Evolutionary conservation across 148 eudicot genomes (phyloP).

Genomic region (Chenopodium berlandieri): DNA sequence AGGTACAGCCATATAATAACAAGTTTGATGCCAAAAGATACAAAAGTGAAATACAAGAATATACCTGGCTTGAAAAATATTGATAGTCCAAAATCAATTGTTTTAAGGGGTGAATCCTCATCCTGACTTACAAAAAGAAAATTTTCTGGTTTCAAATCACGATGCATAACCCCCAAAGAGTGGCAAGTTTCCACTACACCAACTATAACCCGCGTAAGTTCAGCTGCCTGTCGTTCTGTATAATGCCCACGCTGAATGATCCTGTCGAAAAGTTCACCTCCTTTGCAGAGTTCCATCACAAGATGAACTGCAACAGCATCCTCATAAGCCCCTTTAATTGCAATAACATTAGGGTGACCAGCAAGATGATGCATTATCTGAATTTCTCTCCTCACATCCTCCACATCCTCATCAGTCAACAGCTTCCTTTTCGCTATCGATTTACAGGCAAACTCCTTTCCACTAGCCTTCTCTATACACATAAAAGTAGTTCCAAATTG

Average conservation of each 20-base stretch:
- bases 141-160: slow-evolving; percentile 60
- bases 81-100: slow-evolving; percentile 62
- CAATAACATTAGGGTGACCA: slow-evolving; percentile 50
- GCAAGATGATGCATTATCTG: slow-evolving; percentile 73
- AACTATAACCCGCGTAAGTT: slow-evolving; percentile 46
- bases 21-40: background rate
- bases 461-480: slow-evolving; percentile 48
- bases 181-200: slow-evolving; percentile 61
- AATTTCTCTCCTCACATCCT: slow-evolving; percentile 63
- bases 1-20: background rate
- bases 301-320: slow-evolving; percentile 60
- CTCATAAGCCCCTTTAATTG: slow-evolving; percentile 52
- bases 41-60: background rate
- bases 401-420: slow-evolving; percentile 53
- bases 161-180: slow-evolving; percentile 62
- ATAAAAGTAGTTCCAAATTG: slow-evolving; percentile 57
- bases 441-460: slow-evolving; percentile 54
- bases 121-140: slow-evolving; percentile 51
- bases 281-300: slow-evolving; percentile 58
- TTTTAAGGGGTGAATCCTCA: slow-evolving; percentile 59
- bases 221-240: slow-evolving; percentile 57
- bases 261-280: slow-evolving; percentile 66
- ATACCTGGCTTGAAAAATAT: slow-evolving; percentile 70
- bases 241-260: slow-evolving; percentile 58
- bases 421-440: slow-evolving; percentile 58